phyloP scores from a whole-genome alignment of 2,329 filamentous ascomycete species.

The Pseudopithomyces chartarum region DNA sequence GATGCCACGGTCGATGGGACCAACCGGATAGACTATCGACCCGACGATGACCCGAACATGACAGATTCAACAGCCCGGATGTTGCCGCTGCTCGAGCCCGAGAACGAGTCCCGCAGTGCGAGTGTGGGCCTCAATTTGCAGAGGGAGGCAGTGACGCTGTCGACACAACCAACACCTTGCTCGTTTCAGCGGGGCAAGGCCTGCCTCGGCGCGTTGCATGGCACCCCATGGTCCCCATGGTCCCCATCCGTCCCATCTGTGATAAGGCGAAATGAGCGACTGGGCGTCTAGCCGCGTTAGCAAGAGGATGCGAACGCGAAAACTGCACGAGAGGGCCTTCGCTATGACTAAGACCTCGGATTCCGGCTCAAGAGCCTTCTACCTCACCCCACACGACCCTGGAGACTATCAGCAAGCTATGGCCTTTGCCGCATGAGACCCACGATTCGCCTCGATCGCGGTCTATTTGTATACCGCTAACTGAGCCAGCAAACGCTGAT shows the following conservation, averaged over 20 bases:
- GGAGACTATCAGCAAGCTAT: constrained; percentile 3
- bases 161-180: neutral
- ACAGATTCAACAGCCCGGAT: neutral
- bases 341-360: constrained; percentile 4
- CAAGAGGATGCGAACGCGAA: neutral
- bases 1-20: neutral
- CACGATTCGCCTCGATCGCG: constrained; percentile 1
- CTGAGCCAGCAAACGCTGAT: neutral
- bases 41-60: neutral
- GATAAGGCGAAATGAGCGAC: neutral
- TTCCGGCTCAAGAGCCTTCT: neutral
- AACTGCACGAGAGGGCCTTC: neutral
- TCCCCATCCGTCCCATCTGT: neutral
- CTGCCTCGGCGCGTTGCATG: constrained; percentile 2
- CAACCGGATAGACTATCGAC: no score
- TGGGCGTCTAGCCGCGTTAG: constrained; percentile 2
- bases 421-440: constrained; percentile 5
- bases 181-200: neutral
- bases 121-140: constrained; percentile 1
- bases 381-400: constrained; percentile 5
- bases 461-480: neutral
- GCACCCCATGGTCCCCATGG: neutral
- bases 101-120: neutral
- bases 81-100: neutral
- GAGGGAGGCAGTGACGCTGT: neutral